Base-by-base conservation (phyloP, 805 yeast genomes). In the Nakazawaea pomicola region DNA sequence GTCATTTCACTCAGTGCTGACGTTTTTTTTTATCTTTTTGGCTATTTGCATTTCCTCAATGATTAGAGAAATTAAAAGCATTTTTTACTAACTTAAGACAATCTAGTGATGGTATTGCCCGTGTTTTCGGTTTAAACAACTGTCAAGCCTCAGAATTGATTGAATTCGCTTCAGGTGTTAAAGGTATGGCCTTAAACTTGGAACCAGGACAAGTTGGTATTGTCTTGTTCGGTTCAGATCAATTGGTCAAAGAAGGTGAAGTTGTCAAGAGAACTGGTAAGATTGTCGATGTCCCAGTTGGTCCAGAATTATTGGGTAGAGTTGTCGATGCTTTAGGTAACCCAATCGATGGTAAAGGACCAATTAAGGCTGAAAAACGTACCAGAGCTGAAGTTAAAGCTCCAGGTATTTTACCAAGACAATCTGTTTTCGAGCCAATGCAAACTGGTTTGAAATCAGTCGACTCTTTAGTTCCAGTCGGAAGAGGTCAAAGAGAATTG, bases 401-500 rank as follows among this genome's bases (percentile, higher is more conserved):
- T 60, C 99, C 99, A 72, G 99, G 99, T 82, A 93, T 93, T 64
- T 81, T 93, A 71, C 99, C 99, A 78, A 91, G 99, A 82, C 86
- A 83, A 64, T 88, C 97, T 49, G 99, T 93, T 57, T 81, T 68
- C 77, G 99, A 93, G 81, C 99, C 99, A 69, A 93, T 93, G 84
- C 99, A 93, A 79, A 91, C 99, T 62, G 99, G 99, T 83, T 83
- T 93, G 67, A 93, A 93, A 80, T 83, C 97, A 51, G 96, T 93
- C 59, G 99, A 93, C 68, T 91, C 99, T 67, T 83, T 93, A 63
- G 99, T 93, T 72, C 99, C 99, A 72, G 73, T 93, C 61, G 99
- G 99, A 68, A 93, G 99, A 85, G 99, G 99, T 72, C 99, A 93
- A 78, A 93, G 99, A 87, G 99, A 93, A 80, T 78, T 93, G 85